phyloP scores from a whole-genome alignment of 805 yeast species.

The Barnettozyma populi region DNA sequence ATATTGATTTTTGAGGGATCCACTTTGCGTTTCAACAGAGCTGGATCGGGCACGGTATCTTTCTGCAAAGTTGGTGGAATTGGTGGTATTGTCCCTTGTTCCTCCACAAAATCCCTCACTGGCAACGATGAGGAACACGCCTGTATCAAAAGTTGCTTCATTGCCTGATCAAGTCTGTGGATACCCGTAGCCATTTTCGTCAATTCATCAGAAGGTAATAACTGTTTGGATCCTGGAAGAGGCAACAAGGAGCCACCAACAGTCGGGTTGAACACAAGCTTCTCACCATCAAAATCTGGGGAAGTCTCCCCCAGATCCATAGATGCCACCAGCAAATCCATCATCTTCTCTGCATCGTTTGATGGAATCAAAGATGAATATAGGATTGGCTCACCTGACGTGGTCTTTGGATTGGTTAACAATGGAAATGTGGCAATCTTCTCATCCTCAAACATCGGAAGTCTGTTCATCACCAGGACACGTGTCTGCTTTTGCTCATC shows the following conservation, averaged over 20 bases:
- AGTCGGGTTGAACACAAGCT: conserved; percentile 17
- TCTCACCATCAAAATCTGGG: conserved; percentile 20
- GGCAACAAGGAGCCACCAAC: conserved; percentile 13
- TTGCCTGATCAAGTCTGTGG: conserved; percentile 19
- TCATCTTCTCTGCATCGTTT: conserved; percentile 32
- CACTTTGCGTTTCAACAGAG: background rate
- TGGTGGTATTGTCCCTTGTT: conserved; percentile 24
- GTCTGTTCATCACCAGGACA: conserved; percentile 44
- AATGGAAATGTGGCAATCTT: conserved; percentile 49
- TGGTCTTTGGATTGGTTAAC: conserved; percentile 31
- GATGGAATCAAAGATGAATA: conserved; percentile 30
- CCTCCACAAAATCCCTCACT: conserved; percentile 12
- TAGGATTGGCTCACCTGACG: conserved; percentile 24
- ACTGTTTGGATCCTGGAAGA: conserved; percentile 8
- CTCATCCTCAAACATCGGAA: conserved; percentile 77
- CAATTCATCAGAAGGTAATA: conserved; percentile 19
- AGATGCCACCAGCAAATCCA: conserved; percentile 39
- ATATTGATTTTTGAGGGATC: background rate
- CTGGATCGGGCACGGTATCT: conserved; percentile 16
- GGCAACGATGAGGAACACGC: conserved; percentile 3
- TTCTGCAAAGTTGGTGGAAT: conserved; percentile 20
- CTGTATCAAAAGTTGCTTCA: conserved; percentile 15
- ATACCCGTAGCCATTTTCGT: conserved; percentile 21
- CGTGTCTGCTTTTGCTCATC: conserved; percentile 23
- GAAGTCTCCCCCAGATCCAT: conserved; percentile 36